Percentiles rank a stretch among this genome's conserved stretches.
phyloP scores from a whole-genome alignment of 2,329 filamentous ascomycete genomes.

The Nemania bipapillata region DNA sequence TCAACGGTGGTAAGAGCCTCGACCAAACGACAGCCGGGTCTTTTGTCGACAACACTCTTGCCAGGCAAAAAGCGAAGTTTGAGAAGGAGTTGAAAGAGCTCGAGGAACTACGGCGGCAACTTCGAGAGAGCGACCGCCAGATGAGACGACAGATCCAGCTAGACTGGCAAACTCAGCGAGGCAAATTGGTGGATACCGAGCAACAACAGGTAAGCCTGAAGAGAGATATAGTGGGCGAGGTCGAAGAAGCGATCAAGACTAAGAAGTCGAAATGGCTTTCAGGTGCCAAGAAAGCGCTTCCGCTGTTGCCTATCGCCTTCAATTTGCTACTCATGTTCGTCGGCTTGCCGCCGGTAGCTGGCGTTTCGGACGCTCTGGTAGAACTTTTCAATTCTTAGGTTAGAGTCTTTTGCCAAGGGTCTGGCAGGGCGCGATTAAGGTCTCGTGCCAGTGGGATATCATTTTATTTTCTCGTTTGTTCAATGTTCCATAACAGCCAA shows the following conservation, averaged over 20 bases:
- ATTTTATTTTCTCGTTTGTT: background rate
- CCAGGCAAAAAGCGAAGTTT: background rate
- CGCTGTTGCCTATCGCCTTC: background rate
- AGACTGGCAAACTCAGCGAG: background rate
- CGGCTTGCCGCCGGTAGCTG: background rate
- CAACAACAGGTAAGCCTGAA: background rate
- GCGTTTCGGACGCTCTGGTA: background rate
- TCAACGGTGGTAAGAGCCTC: background rate
- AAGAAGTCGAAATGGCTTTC: background rate
- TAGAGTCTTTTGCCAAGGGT: background rate
- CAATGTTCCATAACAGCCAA: background rate
- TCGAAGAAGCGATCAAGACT: background rate
- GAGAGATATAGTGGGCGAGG: background rate
- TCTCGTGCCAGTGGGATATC: background rate
- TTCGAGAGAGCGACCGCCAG: background rate
- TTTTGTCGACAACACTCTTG: background rate
- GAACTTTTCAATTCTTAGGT: background rate
- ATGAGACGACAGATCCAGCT: background rate
- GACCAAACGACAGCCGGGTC: background rate
- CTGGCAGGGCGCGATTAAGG: background rate
- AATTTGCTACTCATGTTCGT: background rate
- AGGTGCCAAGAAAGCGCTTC: background rate
- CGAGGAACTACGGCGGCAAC: background rate
- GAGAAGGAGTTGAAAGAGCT: background rate
- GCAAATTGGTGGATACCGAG: background rate